These are phyloP conservation scores for Sugiyamaella japonica DNA, from an alignment of 1,139 yeast species.

Conservation along the genomic window DNA sequence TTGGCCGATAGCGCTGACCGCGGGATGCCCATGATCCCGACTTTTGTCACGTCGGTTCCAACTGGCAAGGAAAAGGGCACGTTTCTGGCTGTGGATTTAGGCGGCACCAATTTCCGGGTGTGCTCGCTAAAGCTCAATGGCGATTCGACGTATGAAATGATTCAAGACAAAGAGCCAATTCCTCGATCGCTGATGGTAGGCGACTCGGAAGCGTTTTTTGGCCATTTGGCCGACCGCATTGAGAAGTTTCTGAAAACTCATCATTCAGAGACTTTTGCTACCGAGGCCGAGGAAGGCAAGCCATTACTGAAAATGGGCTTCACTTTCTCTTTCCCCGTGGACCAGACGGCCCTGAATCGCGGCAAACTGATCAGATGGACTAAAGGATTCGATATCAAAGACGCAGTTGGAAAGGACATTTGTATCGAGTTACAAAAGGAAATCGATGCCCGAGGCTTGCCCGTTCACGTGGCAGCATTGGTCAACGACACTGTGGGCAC, in stretches of 20 bases:
- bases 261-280: conserved; percentile 45
- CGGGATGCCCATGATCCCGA: conserved; percentile 84
- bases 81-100: conserved; percentile 78
- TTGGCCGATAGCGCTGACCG: conserved; percentile 40
- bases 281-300: conserved; percentile 29
- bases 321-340: conserved; percentile 89
- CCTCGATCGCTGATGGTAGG: conserved; percentile 73
- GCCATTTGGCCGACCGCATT: conserved; percentile 70
- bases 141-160: conserved; percentile 70
- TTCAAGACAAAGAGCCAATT: conserved; percentile 71
- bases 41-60: conserved; percentile 78
- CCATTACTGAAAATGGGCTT: conserved; percentile 69
- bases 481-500: conserved; percentile 97
- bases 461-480: conserved; percentile 79
- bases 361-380: conserved; percentile 94
- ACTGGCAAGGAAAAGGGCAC: conserved; percentile 81
- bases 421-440: conserved; percentile 70
- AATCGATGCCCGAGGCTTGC: conserved; percentile 56
- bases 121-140: conserved; percentile 81
- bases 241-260: conserved; percentile 60
- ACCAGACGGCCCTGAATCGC: conserved; percentile 72
- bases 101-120: conserved; percentile 86
- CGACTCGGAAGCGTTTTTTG: conserved; percentile 57
- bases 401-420: conserved; percentile 80
- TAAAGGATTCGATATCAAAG: conserved; percentile 84